A percentile compares a stretch with the other conserved stretches of the same genome.
These are phyloP conservation scores for Cytospora chrysosperma DNA, from an alignment of 2,329 filamentous ascomycete species.

Conservation along the genomic window DNA sequence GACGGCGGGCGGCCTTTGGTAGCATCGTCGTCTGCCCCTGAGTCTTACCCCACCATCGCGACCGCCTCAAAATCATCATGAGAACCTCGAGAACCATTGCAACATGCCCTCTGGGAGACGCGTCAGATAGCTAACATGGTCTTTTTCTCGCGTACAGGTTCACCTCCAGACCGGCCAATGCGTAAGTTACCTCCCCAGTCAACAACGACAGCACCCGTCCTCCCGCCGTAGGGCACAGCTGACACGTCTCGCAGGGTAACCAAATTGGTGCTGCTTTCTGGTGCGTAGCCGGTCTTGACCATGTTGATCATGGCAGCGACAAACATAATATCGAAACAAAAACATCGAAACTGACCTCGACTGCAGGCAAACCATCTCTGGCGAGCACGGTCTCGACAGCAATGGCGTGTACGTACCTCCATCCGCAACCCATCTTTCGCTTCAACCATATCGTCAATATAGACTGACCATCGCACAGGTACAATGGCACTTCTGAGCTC, in stretches of 20 bases:
- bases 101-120: conserved; percentile 23
- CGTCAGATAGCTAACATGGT: conserved; percentile 51
- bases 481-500: conserved; percentile 97
- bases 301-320: conserved; percentile 8
- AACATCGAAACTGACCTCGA: conserved; percentile 38
- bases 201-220: background rate
- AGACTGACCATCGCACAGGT: conserved; percentile 52
- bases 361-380: conserved; percentile 74
- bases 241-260: conserved; percentile 71
- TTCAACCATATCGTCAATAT: conserved; percentile 4
- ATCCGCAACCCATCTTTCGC: background rate
- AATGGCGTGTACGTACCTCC: conserved; percentile 77
- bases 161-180: conserved; percentile 99
- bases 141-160: conserved; percentile 66
- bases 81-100: background rate
- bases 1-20: conserved; percentile 20
- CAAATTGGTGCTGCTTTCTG: conserved; percentile 99
- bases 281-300: conserved; percentile 48
- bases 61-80: conserved; percentile 14
- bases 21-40: conserved; percentile 26
- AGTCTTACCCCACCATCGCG: conserved; percentile 31
- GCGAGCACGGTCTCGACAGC: conserved; percentile 95
- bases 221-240: conserved; percentile 4
- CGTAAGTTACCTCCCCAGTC: conserved; percentile 55
- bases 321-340: conserved; percentile 6